phyloP scores from a whole-genome alignment of 768 basidiomycete genomes.

The Russula griseocarnosa region DNA sequence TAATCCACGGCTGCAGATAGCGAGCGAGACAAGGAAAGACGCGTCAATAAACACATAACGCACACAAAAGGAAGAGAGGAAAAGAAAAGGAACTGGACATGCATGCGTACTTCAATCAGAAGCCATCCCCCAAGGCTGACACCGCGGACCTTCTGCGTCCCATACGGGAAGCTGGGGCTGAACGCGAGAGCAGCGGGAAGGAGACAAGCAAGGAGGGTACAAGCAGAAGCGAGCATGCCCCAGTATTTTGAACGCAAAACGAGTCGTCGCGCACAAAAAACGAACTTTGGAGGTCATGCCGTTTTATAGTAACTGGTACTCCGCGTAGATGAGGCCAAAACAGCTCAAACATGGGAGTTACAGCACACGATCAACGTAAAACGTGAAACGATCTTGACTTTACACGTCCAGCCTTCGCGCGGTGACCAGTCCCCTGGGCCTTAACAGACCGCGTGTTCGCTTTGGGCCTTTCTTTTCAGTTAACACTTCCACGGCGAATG shows the following conservation, averaged over 20 bases:
- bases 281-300: neutral
- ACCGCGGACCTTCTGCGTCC: constrained; percentile 68
- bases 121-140: constrained; percentile 80
- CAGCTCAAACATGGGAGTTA: neutral
- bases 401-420: too few species aligned
- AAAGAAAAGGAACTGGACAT: too few species aligned
- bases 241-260: neutral
- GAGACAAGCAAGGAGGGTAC: neutral
- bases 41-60: neutral
- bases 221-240: neutral
- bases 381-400: too few species aligned
- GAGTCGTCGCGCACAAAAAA: neutral
- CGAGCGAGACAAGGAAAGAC: neutral
- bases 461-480: too few species aligned
- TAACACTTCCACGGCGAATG: too few species aligned
- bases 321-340: neutral
- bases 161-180: constrained; percentile 66
- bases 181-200: constrained; percentile 29
- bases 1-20: constrained; percentile 63
- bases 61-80: too few species aligned
- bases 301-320: neutral
- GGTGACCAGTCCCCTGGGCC: too few species aligned
- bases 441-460: too few species aligned
- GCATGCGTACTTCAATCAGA: constrained; percentile 44
- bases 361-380: neutral